Conservation (phyloP, 768 basidiomycete species). For the Mycena latifolia region DNA sequence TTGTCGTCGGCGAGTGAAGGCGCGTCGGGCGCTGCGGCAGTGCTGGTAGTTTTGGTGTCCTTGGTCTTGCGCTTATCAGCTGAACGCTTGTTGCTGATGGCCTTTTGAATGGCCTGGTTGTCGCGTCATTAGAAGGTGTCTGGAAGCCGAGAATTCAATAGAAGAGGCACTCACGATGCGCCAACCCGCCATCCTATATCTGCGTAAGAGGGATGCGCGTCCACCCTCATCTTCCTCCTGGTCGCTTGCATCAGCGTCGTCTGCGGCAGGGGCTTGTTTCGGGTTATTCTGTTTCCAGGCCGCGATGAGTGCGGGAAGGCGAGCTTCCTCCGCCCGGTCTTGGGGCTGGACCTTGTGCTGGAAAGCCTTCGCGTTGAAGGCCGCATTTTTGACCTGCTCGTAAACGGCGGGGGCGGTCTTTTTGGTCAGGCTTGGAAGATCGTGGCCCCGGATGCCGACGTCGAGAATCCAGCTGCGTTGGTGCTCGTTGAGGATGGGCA, state of each 20-base stretch:
- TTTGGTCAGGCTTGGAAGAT: background rate
- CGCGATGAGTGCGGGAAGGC: background rate
- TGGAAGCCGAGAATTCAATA: background rate
- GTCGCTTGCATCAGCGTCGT: background rate
- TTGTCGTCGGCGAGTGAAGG: background rate
- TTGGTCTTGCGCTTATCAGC: conserved; percentile 2
- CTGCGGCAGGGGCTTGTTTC: background rate
- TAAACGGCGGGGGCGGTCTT: background rate
- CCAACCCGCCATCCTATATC: conserved; percentile 21
- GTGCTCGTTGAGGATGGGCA: conserved; percentile 23
- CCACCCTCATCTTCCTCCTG: conserved; percentile 12
- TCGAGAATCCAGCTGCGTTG: conserved; percentile 24
- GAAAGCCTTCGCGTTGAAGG: conserved; percentile 21
- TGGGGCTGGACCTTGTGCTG: conserved; percentile 11
- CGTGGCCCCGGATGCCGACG: conserved; percentile 1
- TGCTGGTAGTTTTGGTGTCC: background rate
- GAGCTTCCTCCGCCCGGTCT: conserved; percentile 12
- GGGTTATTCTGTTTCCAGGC: background rate
- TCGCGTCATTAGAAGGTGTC: background rate
- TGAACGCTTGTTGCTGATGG: conserved; percentile 25
- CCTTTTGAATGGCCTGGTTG: conserved; percentile 22
- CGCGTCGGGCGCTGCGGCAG: background rate
- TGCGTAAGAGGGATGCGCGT: background rate
- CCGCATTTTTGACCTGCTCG: conserved; percentile 15
- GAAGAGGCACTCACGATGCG: background rate